A percentile compares a stretch with the other conserved stretches of the same genome.
These are phyloP conservation scores for Saccharomycopsis babjevae DNA, from an alignment of 805 yeast species.

Conservation along the genomic window DNA sequence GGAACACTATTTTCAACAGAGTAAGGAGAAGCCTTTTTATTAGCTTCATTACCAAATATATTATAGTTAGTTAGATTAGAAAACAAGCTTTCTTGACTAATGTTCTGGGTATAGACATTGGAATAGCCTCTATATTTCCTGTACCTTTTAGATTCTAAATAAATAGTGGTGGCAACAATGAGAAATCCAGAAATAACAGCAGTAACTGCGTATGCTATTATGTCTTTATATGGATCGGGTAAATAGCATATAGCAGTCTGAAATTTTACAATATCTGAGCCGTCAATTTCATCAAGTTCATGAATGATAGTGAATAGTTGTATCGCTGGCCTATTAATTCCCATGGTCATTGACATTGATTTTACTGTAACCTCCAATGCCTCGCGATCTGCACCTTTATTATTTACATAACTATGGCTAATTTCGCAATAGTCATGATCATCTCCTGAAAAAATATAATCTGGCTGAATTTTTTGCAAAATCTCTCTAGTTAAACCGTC, in stretches of 20 bases:
- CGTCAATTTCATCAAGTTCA: constrained; percentile 23
- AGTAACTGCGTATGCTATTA: constrained; percentile 27
- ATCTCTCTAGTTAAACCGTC: constrained; percentile 47
- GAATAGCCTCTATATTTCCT: not conserved
- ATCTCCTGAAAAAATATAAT: constrained; percentile 76
- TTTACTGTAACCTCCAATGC: constrained; percentile 70
- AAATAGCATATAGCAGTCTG: constrained; percentile 44
- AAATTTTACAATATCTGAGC: constrained; percentile 14
- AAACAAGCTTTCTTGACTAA: not conserved
- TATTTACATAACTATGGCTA: constrained; percentile 34
- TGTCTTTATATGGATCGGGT: constrained; percentile 42
- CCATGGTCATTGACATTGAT: constrained; percentile 88
- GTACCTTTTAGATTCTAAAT: not conserved
- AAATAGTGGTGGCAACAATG: constrained; percentile 4
- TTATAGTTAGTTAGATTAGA: not conserved
- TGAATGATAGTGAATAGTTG: constrained; percentile 64
- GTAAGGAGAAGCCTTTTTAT: not conserved
- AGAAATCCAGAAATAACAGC: constrained; percentile 18
- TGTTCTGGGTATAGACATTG: not conserved
- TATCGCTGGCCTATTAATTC: constrained; percentile 74
- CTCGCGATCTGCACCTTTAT: constrained; percentile 19
- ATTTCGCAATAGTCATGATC: constrained; percentile 94
- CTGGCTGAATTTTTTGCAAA: constrained; percentile 51
- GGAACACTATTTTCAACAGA: not conserved
- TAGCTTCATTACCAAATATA: not conserved